Conservation (phyloP, 2,329 filamentous ascomycete genomes). For the Myriosclerotinia scirpicola region DNA sequence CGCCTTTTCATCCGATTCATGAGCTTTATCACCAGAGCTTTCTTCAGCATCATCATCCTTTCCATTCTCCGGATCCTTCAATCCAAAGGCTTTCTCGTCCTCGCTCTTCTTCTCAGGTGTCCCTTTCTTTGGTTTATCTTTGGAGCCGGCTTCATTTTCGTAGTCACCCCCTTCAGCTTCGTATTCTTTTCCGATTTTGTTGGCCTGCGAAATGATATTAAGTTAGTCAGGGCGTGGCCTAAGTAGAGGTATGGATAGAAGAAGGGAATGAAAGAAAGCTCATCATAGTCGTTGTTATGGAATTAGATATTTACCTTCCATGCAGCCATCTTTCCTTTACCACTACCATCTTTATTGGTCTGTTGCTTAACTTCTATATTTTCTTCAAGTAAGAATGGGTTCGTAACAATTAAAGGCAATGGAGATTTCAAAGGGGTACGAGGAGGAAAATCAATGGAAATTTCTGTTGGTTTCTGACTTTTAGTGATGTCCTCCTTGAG, state of each 20-base stretch:
- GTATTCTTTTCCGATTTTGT: constrained; percentile 47
- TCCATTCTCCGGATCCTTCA: constrained; percentile 13
- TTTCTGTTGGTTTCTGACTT: constrained; percentile 30
- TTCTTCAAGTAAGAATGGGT: constrained; percentile 12
- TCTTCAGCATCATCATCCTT: constrained; percentile 23
- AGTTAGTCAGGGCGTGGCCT: background rate
- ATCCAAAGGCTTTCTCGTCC: constrained; percentile 26
- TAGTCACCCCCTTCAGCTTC: constrained; percentile 44
- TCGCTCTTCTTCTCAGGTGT: constrained; percentile 42
- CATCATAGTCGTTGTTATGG: background rate
- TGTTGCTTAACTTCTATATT: constrained; percentile 45
- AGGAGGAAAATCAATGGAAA: constrained; percentile 1
- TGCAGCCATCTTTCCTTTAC: constrained; percentile 49
- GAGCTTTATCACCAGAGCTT: background rate
- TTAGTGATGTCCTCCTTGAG: constrained; percentile 48
- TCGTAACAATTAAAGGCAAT: background rate
- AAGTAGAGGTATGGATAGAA: background rate
- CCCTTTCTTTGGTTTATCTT: constrained; percentile 48
- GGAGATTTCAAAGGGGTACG: background rate
- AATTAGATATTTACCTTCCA: constrained; percentile 44
- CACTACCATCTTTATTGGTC: constrained; percentile 47
- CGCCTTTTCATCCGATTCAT: constrained; percentile 8
- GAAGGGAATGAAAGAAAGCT: background rate
- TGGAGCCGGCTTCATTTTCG: constrained; percentile 45
- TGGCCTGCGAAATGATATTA: constrained; percentile 36